Percentiles rank a stretch among this genome's conserved stretches.
Evolutionary conservation across 2,329 filamentous ascomycete species (phyloP).

Genomic region (Beauveria pseudobassiana): DNA sequence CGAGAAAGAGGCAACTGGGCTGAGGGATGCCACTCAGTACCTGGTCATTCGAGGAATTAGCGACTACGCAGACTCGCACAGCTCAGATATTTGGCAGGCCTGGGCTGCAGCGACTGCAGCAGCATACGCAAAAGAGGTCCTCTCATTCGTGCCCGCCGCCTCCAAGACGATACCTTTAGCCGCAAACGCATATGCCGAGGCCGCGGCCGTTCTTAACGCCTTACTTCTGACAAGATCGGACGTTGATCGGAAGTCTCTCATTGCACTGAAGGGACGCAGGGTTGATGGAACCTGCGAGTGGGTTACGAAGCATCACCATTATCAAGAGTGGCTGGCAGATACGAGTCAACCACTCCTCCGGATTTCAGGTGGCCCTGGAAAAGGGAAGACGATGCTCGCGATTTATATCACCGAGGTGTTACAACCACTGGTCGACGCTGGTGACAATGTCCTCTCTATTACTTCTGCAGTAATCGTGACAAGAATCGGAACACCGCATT

Average conservation of each 20-base stretch:
- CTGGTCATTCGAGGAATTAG: slow-evolving; percentile 27
- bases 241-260: slow-evolving; percentile 18
- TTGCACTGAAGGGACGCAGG: slow-evolving; percentile 17
- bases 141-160: neutral
- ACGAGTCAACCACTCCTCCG: neutral
- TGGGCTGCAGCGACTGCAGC: slow-evolving; percentile 26
- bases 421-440: neutral
- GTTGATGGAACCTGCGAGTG: neutral
- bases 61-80: slow-evolving; percentile 29
- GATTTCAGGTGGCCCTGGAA: neutral
- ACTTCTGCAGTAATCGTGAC: neutral
- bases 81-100: slow-evolving; percentile 25
- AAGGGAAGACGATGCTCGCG: neutral
- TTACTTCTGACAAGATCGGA: slow-evolving; percentile 18
- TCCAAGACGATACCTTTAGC: slow-evolving; percentile 11
- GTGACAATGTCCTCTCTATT: neutral
- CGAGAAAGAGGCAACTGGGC: slow-evolving; percentile 20
- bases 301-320: neutral
- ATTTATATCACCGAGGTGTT: neutral
- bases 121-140: slow-evolving; percentile 14
- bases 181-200: slow-evolving; percentile 14
- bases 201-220: slow-evolving; percentile 16
- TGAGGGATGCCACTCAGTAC: slow-evolving; percentile 17
- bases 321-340: neutral
- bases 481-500: neutral